Evolutionary conservation across 2,329 filamentous ascomycete species (phyloP).

Genomic region (Sclerotiophoma versabilis): DNA sequence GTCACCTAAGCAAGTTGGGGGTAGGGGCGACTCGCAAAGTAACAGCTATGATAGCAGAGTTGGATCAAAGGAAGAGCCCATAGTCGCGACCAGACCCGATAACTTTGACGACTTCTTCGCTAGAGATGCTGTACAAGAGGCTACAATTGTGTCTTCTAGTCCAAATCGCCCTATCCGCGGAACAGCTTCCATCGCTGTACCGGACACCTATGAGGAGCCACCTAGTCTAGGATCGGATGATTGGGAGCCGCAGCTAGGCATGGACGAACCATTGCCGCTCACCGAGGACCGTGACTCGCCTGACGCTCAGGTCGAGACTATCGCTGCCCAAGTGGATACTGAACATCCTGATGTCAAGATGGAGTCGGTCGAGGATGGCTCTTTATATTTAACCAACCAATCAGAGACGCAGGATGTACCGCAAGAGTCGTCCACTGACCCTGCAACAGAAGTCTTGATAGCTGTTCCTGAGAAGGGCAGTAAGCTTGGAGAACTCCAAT

Average conservation of each 20-base stretch:
- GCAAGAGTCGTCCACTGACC: not conserved
- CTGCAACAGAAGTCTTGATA: conserved; percentile 21
- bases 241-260: conserved; percentile 8
- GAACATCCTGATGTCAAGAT: conserved; percentile 34
- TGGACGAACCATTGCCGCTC: conserved; percentile 14
- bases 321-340: not conserved
- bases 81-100: not conserved
- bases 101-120: not conserved
- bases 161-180: not conserved
- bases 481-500: conserved; percentile 30
- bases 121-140: not conserved
- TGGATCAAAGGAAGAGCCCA: not conserved
- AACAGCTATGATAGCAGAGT: not conserved
- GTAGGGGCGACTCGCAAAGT: not conserved
- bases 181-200: not conserved
- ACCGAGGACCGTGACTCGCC: conserved; percentile 13
- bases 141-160: not conserved
- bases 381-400: conserved; percentile 12
- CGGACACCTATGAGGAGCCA: not conserved
- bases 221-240: not conserved
- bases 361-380: conserved; percentile 41
- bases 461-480: conserved; percentile 30
- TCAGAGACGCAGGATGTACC: conserved; percentile 3
- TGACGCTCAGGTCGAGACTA: not conserved
- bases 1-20: not conserved